Conservation (phyloP, 106 monocot species). For the Chionographis japonica region DNA sequence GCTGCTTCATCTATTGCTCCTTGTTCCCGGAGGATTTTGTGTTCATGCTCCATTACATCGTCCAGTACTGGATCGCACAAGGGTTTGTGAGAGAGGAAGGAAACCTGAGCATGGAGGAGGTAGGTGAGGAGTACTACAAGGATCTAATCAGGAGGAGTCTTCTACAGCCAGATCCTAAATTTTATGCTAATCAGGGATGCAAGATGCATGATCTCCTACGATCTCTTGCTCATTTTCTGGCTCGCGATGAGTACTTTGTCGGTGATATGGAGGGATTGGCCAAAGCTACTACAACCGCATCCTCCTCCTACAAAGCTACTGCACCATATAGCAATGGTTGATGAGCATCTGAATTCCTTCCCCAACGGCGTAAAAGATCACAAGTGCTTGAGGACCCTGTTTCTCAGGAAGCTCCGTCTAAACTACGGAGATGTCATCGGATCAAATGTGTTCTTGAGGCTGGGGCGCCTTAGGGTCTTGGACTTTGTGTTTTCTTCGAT, state of each 20-base stretch:
- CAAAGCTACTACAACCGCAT: too few relatives aligned
- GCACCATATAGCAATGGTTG: not conserved
- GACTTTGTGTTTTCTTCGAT: not conserved
- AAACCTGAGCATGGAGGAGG: not conserved
- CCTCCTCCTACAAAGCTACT: not conserved
- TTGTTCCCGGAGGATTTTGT: constrained; percentile 13
- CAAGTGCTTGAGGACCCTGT: constrained; percentile 7
- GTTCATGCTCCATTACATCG: not conserved
- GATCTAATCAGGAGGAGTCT: constrained; percentile 16
- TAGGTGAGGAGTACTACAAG: not conserved
- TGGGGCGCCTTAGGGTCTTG: constrained; percentile 11
- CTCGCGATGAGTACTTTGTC: not conserved
- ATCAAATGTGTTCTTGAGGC: not conserved
- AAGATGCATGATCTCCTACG: constrained; percentile 23
- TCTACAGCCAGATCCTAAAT: not conserved
- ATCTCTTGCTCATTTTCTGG: not conserved
- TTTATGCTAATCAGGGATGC: not conserved
- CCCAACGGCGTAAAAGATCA: not conserved
- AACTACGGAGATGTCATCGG: not conserved
- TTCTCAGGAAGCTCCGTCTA: not conserved
- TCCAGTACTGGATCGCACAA: constrained; percentile 10
- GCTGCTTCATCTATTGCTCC: constrained; percentile 19
- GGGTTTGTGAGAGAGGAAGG: constrained; percentile 8
- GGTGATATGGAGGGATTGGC: not conserved
- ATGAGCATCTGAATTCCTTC: too few relatives aligned